Base-by-base conservation (phyloP, 768 basidiomycete species). In the Solioccasus polychromus region DNA sequence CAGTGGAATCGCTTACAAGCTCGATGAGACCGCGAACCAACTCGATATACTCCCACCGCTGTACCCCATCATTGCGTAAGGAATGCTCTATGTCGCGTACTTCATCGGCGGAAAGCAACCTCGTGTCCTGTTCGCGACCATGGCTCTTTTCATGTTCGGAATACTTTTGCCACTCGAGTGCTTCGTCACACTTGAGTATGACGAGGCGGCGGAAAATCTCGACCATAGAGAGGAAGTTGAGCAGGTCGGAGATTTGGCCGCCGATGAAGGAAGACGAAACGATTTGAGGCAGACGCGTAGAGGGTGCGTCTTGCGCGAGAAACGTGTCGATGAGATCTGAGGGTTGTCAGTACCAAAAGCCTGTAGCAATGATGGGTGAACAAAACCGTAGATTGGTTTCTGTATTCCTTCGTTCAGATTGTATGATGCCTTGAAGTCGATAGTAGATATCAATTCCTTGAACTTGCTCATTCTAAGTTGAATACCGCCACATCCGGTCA, bases 221-320 rank as follows among this genome's bases (percentile, higher is more conserved):
- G 29, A 67, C 20, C 9, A 39, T 24, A 3, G 54, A 19, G 19
- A 65, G 53, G 25, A 55, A 44, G 35, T 65, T 41, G 20, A 67
- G 54, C 34, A 67, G 26, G 26, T 63, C 65, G 6, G 65, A 58
- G 17, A 65, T 57, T 40, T 65, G 64, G 4, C 63, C 65, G 12
- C 67, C 5, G 14, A 65, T 57, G 38, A 65, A 61, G 17, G 45
- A 42, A 4, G 65, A 65, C 0, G 17, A 51, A 10, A 67, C 53
- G 23, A 65, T 63, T 42, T 65, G 28, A 5, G 60, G 60, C 1
- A 53, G 54, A 5, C 32, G 19, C 5, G 31, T 6, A 22, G 40
- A 24, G 12, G 46, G 26, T 15, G 29, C 5, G 42, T 44, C 29
- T n/a, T 9, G 2, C 4, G 39, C 5, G 34, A 34, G 4, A 19